Evolutionary conservation across 2,329 filamentous ascomycete genomes (phyloP), one percentile per base, ranked within the genome.

Genomic region (Sclerotinia minor): DNA sequence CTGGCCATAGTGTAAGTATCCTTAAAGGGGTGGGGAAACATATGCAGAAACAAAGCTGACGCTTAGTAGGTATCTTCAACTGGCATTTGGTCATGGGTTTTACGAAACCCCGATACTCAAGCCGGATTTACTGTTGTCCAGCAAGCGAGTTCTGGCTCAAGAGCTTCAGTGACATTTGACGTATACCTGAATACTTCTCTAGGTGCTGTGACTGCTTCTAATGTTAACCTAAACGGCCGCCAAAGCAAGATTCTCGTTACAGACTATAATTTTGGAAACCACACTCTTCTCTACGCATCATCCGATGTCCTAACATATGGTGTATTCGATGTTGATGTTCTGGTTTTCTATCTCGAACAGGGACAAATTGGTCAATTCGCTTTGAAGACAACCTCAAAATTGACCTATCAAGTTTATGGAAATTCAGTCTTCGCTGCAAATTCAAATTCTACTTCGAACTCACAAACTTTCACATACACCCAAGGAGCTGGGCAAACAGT

Each of bases 241-340:
- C 82, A 85, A 73, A 83, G 82, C 72, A 84, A 84, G 70, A 84
- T 85, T 69, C 76, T 85, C 4, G 81, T 85, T 26, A 84, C 83
- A 0, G 83, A 86, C 71, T 85, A 85, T 64, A 73, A 74, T 0
- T 77, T 85, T 67, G 83, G 84, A 5, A 77, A 77, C 1, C 78
- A 81, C 38, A 81, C 77, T 3, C 74, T 86, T 3, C 76, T 85
- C 0, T 86, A 84, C 73, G 82, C 82, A 2, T 82, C 83, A 0
- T 80, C 82, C 0, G 83, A 86, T 65, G 75, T 86, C 8, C 74
- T 84, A 24, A 82, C 81, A 0, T 82, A 81, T 69, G 81, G 79
- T 2, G 76, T 79, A 2, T 84, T 85, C 44, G 80, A 80, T 47
- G 75, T 77, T 17, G 77, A 81, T 45, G 81, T 83, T 0, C 73